Conservation (phyloP, 2,329 filamentous ascomycete genomes). For the Epicoccum sorghinum region DNA sequence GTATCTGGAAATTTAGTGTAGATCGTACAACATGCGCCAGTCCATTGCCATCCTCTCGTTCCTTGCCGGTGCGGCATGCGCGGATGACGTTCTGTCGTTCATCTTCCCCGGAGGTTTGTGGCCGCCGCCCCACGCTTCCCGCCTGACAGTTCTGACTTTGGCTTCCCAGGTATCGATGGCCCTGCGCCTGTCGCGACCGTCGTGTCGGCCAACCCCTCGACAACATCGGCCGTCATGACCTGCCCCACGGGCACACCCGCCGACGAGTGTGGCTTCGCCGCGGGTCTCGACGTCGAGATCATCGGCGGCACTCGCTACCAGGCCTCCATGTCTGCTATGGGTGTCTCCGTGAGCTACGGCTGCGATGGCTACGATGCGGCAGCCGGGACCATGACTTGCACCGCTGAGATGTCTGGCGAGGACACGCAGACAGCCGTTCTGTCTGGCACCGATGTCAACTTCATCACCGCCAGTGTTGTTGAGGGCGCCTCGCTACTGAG, state of each 20-base stretch:
- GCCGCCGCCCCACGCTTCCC: not conserved
- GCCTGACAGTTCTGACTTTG: not conserved
- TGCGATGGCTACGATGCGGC: slow-evolving; percentile 34
- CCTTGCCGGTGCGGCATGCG: slow-evolving; percentile 25
- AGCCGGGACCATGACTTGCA: slow-evolving; percentile 33
- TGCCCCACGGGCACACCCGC: slow-evolving; percentile 28
- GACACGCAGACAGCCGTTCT: slow-evolving; percentile 26
- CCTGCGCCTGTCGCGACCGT: slow-evolving; percentile 32
- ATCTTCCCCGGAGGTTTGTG: slow-evolving; percentile 31
- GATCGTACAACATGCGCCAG: slow-evolving; percentile 28
- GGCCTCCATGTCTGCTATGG: slow-evolving; percentile 22
- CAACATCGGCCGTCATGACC: slow-evolving; percentile 30
- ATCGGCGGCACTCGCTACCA: slow-evolving; percentile 25
- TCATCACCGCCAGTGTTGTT: slow-evolving; percentile 31
- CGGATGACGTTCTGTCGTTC: slow-evolving; percentile 26
- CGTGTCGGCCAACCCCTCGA: slow-evolving; percentile 24
- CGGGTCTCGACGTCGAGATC: slow-evolving; percentile 24
- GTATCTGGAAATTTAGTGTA: slow-evolving; percentile 3
- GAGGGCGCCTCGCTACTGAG: slow-evolving; percentile 31
- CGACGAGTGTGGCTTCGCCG: slow-evolving; percentile 35
- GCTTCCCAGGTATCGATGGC: slow-evolving; percentile 22
- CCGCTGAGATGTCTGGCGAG: slow-evolving; percentile 26
- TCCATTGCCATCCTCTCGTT: slow-evolving; percentile 27
- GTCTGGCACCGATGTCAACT: slow-evolving; percentile 24
- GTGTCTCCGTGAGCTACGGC: slow-evolving; percentile 29